phyloP scores from a whole-genome alignment of 257 asterid genomes.

The Solanum tarijense region DNA sequence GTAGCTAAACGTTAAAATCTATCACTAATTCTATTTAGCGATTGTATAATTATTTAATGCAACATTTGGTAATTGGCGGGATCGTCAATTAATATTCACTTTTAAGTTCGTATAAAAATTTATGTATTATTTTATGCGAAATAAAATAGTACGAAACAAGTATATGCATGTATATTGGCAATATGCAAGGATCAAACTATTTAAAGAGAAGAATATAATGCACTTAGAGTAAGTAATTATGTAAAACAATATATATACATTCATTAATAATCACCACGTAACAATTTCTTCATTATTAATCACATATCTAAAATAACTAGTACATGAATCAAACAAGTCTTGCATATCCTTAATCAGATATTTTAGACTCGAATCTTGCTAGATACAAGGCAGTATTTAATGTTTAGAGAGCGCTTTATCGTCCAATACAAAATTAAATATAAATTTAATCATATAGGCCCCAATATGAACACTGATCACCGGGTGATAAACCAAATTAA shows the following conservation, averaged over 20 bases:
- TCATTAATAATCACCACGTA: not conserved
- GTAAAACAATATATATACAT: not conserved
- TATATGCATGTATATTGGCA: not conserved
- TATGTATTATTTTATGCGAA: not conserved
- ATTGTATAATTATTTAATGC: not conserved
- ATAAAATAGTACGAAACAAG: not conserved
- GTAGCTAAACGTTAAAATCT: not conserved
- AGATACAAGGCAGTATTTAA: not conserved
- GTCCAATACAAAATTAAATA: not conserved
- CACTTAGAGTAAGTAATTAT: not conserved
- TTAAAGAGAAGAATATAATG: not conserved
- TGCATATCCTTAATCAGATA: not conserved
- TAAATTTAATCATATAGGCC: accelerated
- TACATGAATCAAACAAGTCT: not conserved
- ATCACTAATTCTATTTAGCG: not conserved
- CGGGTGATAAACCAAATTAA: not conserved
- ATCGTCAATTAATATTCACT: not conserved
- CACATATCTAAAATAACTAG: not conserved
- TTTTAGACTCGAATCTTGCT: accelerated
- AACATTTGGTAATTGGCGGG: not conserved
- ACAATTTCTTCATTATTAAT: not conserved
- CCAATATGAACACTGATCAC: accelerated
- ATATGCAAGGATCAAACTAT: not conserved
- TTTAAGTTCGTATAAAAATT: not conserved
- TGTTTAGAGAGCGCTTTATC: accelerated